Base-by-base conservation (phyloP, 169 alveolate species). In the Babesia caballi region DNA sequence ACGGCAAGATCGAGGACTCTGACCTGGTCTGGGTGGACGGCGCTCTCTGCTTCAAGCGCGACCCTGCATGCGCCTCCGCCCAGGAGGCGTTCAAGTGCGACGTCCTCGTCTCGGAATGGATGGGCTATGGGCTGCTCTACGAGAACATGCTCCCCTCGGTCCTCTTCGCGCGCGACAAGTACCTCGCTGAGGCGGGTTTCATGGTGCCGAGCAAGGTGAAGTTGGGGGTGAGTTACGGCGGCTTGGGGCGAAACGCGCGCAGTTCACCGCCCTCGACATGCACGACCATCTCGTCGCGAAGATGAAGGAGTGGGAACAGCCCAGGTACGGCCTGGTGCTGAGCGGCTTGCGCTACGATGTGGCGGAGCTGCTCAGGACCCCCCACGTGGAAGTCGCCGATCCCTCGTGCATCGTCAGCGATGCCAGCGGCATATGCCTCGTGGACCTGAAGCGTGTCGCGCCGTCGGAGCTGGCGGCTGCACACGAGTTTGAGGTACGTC, bases 71-170 rank as follows among this genome's bases (percentile, higher is more conserved):
- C 97, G 94, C 80, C 96, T 90, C 21, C 19, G 92, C 86, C 35
- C 87, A 94, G 33, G 97, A 98, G 35, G 96, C 96, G 11, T 93
- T 92, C 61, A 89, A 95, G 72, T 98, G 96, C 25, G 99, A 97
- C 78, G 96, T 96, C 66, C 96, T 97, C 53, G 88, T 97, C 44
- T 92, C 98, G 36, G 99, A 97, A 82, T 96, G 99, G 99, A 96
- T 97, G 99, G 99, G 99, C 0, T 95, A 96, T 73, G 94, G 95
- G 73, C 88, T 96, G 19, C 89, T 97, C 21, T 96, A 95, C 74
- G 99, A 96, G 84, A 87, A 96, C 50, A 97, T 96, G 99, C 90
- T 97, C 5, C 98, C 97, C 75, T 92, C 98, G 33, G 98, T 96
- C 8, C 69, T 96, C 38, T 94, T 72, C 88, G 98, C 98, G 41